phyloP scores from a whole-genome alignment of 2,329 filamentous ascomycete species.

The Aspergillus sp. region DNA sequence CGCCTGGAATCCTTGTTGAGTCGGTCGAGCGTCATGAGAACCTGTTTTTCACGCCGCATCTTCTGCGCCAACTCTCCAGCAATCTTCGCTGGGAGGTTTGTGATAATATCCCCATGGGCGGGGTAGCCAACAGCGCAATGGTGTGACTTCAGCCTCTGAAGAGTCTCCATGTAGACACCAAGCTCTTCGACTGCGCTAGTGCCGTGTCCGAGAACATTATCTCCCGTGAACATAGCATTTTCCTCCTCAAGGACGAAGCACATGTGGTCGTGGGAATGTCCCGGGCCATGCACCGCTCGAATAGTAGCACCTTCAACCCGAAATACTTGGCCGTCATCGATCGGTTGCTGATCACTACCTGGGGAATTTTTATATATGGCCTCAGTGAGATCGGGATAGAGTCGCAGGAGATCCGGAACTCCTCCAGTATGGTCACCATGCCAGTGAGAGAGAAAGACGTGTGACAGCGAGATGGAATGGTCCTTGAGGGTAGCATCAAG shows the following conservation, averaged over 20 bases:
- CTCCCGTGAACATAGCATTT: constrained; percentile 75
- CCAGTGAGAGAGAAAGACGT: constrained; percentile 47
- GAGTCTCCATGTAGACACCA: constrained; percentile 35
- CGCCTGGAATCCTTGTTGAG: constrained; percentile 9
- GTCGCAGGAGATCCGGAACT: constrained; percentile 38
- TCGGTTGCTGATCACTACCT: constrained; percentile 30
- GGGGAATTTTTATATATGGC: constrained; percentile 41
- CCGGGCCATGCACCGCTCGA: constrained; percentile 52
- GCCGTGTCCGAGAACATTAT: constrained; percentile 71
- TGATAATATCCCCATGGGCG: constrained; percentile 46
- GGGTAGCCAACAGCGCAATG: constrained; percentile 45
- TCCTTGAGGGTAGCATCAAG: constrained; percentile 34
- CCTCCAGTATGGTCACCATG: constrained; percentile 48
- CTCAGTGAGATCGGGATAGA: constrained; percentile 27
- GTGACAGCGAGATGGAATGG: constrained; percentile 35
- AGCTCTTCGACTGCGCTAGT: constrained; percentile 43
- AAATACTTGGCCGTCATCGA: constrained; percentile 40
- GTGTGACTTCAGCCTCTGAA: constrained; percentile 35
- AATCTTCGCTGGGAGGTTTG: constrained; percentile 42
- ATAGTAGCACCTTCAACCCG: constrained; percentile 41
- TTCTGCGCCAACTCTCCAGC: constrained; percentile 38
- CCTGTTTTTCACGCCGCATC: constrained; percentile 41
- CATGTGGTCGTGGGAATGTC: constrained; percentile 76
- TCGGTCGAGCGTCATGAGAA: constrained; percentile 33
- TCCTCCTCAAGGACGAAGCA: constrained; percentile 70